Conservation (phyloP, 306 rosid species). For the Ceratonia siliqua region DNA sequence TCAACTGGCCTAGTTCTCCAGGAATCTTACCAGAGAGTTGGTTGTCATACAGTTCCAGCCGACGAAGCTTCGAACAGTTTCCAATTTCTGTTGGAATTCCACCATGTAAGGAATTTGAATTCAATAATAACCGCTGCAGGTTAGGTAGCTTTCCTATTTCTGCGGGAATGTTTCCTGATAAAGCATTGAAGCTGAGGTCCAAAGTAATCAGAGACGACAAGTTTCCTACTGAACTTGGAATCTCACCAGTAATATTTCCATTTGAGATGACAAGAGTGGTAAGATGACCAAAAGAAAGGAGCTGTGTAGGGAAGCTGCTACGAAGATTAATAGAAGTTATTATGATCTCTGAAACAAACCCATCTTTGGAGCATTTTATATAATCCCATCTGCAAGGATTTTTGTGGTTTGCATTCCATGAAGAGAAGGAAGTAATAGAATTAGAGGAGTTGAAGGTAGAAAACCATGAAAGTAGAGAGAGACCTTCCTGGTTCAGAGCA, state of each 20-base stretch:
- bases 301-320: slow-evolving; percentile 61
- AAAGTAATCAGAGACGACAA: slow-evolving; percentile 65
- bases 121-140: slow-evolving; percentile 56
- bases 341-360: slow-evolving; percentile 63
- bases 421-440: slow-evolving; percentile 65
- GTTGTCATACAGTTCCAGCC: slow-evolving; percentile 75
- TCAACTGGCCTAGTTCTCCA: slow-evolving; percentile 63
- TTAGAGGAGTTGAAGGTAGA: slow-evolving; percentile 71
- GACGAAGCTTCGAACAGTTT: slow-evolving; percentile 74
- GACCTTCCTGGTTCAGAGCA: slow-evolving; percentile 87
- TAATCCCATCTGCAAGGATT: slow-evolving; percentile 90
- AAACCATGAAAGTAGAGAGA: slow-evolving; percentile 88
- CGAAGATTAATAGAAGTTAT: slow-evolving; percentile 63
- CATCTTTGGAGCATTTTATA: slow-evolving; percentile 62
- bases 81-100: slow-evolving; percentile 71
- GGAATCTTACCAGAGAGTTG: slow-evolving; percentile 80
- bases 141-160: slow-evolving; percentile 60
- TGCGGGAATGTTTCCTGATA: slow-evolving; percentile 72
- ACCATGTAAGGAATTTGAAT: slow-evolving; percentile 70
- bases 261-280: slow-evolving; percentile 68
- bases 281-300: slow-evolving; percentile 66
- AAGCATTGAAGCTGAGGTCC: slow-evolving; percentile 83
- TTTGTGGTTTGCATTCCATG: slow-evolving; percentile 71
- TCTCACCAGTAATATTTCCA: slow-evolving; percentile 77
- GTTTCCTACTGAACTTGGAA: slow-evolving; percentile 70